Base-by-base conservation (phyloP, 2,329 filamentous ascomycete species). In the Cladosporium oxysporum region DNA sequence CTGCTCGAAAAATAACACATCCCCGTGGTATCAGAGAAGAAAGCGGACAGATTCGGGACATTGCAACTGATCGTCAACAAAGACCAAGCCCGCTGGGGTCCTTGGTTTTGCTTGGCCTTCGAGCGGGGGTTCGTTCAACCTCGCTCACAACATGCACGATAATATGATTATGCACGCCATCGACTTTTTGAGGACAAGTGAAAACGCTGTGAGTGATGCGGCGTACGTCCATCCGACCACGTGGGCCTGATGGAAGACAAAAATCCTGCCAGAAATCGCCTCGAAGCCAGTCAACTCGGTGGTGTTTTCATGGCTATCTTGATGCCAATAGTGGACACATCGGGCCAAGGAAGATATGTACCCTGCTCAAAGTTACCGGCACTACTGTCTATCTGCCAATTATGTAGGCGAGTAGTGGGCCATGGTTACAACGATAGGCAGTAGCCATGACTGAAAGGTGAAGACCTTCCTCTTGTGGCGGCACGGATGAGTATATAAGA, bases 21-120 rank as follows among this genome's bases (percentile, higher is more conserved):
- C 8, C 18, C 41, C 12, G 10, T 41, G 21, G 41, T 35, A 21
- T 41, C n/a, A 23, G 29, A 58, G 16, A n/a, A 8, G 26, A 26
- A 18, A 6, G 29, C 55, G 55, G 55, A 58, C 31, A 16, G 7
- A 16, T 23, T 41, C 55, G 55, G 55, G 55, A 26, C 31, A 35
- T 4, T 60, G 58, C 21, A 37, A 53, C 10, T 35, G 31, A 62
- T 53, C 44, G 29, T 21, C 59, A 33, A 49, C n/a, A 33, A 62
- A 62, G 23, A 53, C 60, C 60, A 53, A 62, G 60, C 49, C 47
- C 47, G 47, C 33, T 52, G 49, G 49, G 26, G 47, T 35, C 60
- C 53, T 62, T 49, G 60, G 47, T 62, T 62, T 49, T 18, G 47
- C 60, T 62, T 62, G 60, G 60, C 60, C 53, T 62, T 50, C 8